Evolutionary conservation across 345 rosid species (phyloP), one percentile per base, ranked within the genome.

Genomic region (Melaleuca alternifolia): DNA sequence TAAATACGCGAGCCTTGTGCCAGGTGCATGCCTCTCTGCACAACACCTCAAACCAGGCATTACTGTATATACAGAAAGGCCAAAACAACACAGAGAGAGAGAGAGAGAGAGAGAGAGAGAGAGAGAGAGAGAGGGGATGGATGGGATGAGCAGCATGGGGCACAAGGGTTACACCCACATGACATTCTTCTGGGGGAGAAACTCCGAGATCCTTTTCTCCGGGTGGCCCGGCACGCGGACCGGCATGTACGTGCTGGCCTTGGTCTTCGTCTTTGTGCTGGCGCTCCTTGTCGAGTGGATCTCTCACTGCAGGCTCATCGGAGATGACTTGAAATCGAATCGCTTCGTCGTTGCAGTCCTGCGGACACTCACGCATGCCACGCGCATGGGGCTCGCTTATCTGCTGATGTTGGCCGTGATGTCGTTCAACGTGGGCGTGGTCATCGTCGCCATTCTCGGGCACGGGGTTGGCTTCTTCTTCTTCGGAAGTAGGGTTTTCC

Each of bases 321-420:
- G 71, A 59, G 71, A 59, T 12, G 16, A 33, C 71, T 59, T 59
- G 37, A 59, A 59, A 33, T 59, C 37, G 0, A n/a, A 59, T 33
- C 37, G 86, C 37, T 86, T 91, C 1, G 53, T 86, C 2, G 92
- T 93, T 3, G 95, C 95, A 7, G 8, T 94, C 16, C 61, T 88
- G 52, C 95, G 88, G 90, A 92, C 95, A 11, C 46, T 86, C 23
- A 37, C 93, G 90, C 93, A 94, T 48, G 87, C 92, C 0, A 5
- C 92, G 14, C 91, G 93, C 86, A 89, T 92, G 50, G 94, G 97
- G 3, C 87, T 94, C 13, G 91, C 92, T n/a, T 94, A 93, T 87
- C 24, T 93, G 87, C 94, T 94, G n/a, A 96, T 96, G 99, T 87
- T 96, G 57, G 96, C 99, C 4, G 86, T 95, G 71, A 96, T 96